phyloP scores from a whole-genome alignment of 1,139 yeast genomes.

The Yamadazyma kanchanaburiensis region DNA sequence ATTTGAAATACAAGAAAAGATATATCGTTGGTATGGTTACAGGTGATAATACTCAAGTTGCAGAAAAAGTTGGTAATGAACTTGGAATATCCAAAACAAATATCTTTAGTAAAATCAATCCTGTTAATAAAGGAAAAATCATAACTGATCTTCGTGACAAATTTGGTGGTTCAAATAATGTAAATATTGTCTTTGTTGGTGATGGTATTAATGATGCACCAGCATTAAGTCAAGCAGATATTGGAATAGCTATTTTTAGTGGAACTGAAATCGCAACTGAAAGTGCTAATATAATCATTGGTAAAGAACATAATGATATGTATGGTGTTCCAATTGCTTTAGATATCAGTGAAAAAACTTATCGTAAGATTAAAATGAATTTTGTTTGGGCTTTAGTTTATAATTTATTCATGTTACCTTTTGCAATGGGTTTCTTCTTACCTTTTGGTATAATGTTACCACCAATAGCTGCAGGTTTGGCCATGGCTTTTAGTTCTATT shows the following conservation, averaged over 20 bases:
- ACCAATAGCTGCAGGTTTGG: conserved; percentile 88
- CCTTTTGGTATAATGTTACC: conserved; percentile 78
- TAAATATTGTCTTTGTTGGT: conserved; percentile 80
- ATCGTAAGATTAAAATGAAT: conserved; percentile 73
- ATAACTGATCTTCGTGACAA: conserved; percentile 55
- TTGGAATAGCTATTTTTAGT: conserved; percentile 88
- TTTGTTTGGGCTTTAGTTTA: conserved; percentile 84
- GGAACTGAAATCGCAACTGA: conserved; percentile 97
- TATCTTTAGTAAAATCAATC: conserved; percentile 75
- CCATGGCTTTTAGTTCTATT: conserved; percentile 91
- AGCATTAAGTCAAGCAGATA: conserved; percentile 81
- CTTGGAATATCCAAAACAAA: conserved; percentile 65
- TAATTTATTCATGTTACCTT: conserved; percentile 84
- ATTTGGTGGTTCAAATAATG: conserved; percentile 26
- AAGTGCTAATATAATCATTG: conserved; percentile 87
- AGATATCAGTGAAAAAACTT: conserved; percentile 68
- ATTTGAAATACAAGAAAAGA: conserved; percentile 48
- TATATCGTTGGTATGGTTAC: conserved; percentile 84
- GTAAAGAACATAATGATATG: conserved; percentile 41
- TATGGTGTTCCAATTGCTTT: conserved; percentile 70
- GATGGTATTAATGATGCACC: conserved; percentile 98
- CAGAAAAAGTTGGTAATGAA: conserved; percentile 59
- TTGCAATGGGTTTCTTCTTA: conserved; percentile 87
- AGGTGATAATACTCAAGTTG: conserved; percentile 74
- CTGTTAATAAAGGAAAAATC: conserved; percentile 71